Base-by-base conservation (phyloP, 2,329 filamentous ascomycete genomes). In the Neurospora sp. region DNA sequence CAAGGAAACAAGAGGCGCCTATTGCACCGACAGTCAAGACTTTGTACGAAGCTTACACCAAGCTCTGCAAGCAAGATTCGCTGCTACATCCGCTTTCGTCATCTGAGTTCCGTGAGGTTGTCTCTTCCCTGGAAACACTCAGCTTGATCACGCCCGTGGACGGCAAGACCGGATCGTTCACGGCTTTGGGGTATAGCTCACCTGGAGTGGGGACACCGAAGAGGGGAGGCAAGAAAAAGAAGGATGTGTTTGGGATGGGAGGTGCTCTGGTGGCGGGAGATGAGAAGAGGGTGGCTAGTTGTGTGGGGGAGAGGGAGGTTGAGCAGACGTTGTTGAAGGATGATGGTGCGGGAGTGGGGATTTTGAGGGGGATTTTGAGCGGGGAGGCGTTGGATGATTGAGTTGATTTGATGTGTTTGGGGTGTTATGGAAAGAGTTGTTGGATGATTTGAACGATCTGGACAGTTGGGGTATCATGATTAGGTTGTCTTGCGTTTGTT, bases 71-170 rank as follows among this genome's bases (percentile, higher is more conserved):
- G 70, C 88, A 89, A 41, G 95, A 98, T 76, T 92, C 93, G n/a
- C 85, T 96, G 10, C 86, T 99, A 2, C 93, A 97, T 74, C 92
- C 95, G 0, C 86, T 99, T 2, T 96, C 93, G 1, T 91, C 88
- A 76, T 96, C 93, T 5, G 96, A 99, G 79, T 99, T 99, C 80
- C 89, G 93, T 70, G 96, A 99, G 80, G 94, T 99, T 5, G 85
- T 97, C 23, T 89, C 91, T 41, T 96, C 92, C 75, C 81, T 99
- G 68, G 96, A 99, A 82, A 96, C 94, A 0, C 82, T 97, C 66
- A 94, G 92, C 1, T 83, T 98, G 28, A 85, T 97, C 6, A 90
- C 78, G 80, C 90, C 81, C 76, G 92, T 82, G 77, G 92, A 86
- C 82, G 92, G 83, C 75, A 92, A 87, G 82, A 90, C 83, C 67